Evolutionary conservation across 2,329 filamentous ascomycete species (phyloP).

Genomic region (Cladorrhinum sp.): DNA sequence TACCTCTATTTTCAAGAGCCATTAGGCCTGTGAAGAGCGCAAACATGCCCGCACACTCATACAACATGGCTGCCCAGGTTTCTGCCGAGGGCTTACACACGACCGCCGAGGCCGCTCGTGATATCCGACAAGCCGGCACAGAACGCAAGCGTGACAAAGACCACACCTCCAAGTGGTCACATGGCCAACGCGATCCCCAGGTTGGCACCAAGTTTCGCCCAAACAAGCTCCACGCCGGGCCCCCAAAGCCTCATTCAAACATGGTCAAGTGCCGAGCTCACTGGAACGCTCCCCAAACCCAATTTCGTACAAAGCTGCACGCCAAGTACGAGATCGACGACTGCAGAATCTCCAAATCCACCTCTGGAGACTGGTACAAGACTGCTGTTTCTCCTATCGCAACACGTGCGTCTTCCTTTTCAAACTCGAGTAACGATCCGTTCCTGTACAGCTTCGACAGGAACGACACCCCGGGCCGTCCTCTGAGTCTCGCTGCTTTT

Average conservation of each 20-base stretch:
- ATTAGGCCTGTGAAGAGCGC: neutral
- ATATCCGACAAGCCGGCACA: conserved; percentile 43
- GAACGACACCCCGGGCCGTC: conserved; percentile 37
- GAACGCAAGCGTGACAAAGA: conserved; percentile 46
- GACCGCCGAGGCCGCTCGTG: conserved; percentile 36
- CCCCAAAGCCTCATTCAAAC: conserved; percentile 31
- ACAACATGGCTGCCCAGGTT: conserved; percentile 14
- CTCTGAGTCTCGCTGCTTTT: conserved; percentile 38
- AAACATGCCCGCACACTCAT: neutral
- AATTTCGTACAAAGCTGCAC: conserved; percentile 35
- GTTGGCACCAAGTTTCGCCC: conserved; percentile 38
- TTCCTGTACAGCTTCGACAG: conserved; percentile 46
- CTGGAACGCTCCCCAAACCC: conserved; percentile 28
- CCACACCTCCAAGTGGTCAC: conserved; percentile 41
- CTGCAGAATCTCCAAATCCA: conserved; percentile 31
- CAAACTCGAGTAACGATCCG: conserved; percentile 32
- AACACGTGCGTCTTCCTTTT: conserved; percentile 17
- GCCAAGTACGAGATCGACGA: conserved; percentile 36
- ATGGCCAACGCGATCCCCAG: conserved; percentile 34
- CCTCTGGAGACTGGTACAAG: conserved; percentile 15
- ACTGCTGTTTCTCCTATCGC: neutral
- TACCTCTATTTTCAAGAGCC: neutral
- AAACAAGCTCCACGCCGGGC: conserved; percentile 19
- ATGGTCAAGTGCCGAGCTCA: conserved; percentile 37
- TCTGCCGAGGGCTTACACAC: conserved; percentile 10